Conservation (phyloP, 2,329 filamentous ascomycete species). For the Fusarium siculi region DNA sequence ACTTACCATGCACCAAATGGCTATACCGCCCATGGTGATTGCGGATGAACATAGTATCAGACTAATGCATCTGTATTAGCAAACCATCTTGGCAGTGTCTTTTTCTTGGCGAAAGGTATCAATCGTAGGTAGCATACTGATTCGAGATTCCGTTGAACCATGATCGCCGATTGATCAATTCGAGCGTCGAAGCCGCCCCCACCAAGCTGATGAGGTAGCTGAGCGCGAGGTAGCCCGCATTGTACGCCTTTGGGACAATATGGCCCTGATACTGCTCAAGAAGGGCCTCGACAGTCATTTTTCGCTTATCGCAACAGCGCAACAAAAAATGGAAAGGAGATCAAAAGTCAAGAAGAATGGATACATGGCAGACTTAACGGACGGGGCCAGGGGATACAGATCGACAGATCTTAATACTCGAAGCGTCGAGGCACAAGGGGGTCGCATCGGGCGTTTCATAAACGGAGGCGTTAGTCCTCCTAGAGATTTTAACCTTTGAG, state of each 20-base stretch:
- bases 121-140: neutral
- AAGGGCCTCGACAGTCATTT: conserved; percentile 9
- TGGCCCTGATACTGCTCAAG: conserved; percentile 15
- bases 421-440: neutral
- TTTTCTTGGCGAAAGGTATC: neutral
- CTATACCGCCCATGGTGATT: conserved; percentile 22
- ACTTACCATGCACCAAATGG: conserved; percentile 25
- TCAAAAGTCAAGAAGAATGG: neutral
- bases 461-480: conserved; percentile 3
- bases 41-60: conserved; percentile 7
- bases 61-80: conserved; percentile 3
- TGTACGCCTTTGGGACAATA: conserved; percentile 18
- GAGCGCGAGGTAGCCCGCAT: conserved; percentile 11
- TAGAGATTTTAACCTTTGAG: neutral
- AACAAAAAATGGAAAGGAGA: neutral
- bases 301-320: neutral
- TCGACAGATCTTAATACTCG: neutral
- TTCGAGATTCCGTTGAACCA: conserved; percentile 24
- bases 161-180: conserved; percentile 20
- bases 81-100: neutral
- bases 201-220: conserved; percentile 22
- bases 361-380: neutral
- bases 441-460: neutral
- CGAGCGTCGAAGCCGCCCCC: conserved; percentile 20
- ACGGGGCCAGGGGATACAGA: neutral